Percentiles rank a stretch among this genome's conserved stretches.
These are phyloP conservation scores for Petrea volubilis DNA, from an alignment of 257 asterid genomes.

Conservation along the genomic window DNA sequence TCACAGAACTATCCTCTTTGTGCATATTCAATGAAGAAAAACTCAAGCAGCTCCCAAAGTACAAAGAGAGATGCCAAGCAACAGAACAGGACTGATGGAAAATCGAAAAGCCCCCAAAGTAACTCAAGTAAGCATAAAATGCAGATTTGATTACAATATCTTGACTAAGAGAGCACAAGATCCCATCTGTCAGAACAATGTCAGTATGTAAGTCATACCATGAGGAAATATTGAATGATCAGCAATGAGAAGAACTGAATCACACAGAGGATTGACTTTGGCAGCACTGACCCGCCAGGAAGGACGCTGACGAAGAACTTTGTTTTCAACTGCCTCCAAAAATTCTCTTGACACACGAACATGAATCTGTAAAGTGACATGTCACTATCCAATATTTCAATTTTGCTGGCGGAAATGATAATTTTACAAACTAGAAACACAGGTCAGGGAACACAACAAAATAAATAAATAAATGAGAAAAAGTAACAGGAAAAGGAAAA, in stretches of 20 bases:
- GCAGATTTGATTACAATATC: background rate
- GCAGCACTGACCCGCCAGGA: constrained; percentile 88
- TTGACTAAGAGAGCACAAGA: constrained; percentile 12
- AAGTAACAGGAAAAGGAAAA: background rate
- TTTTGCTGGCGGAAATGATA: background rate
- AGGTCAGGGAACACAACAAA: background rate
- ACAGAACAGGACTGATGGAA: constrained; percentile 4
- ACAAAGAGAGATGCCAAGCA: constrained; percentile 8
- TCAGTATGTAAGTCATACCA: constrained; percentile 47
- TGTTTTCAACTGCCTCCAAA: constrained; percentile 80
- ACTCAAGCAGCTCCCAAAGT: background rate
- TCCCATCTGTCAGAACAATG: background rate
- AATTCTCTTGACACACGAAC: constrained; percentile 74
- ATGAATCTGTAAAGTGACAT: constrained; percentile 48
- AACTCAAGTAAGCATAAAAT: constrained; percentile 19
- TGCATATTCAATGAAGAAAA: background rate
- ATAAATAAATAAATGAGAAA: background rate
- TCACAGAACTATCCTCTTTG: constrained; percentile 3
- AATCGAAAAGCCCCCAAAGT: background rate
- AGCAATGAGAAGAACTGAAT: constrained; percentile 75
- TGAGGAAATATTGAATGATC: constrained; percentile 89
- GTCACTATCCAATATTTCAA: constrained; percentile 11
- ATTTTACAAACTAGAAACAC: background rate
- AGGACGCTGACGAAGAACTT: constrained; percentile 80
- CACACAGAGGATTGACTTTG: constrained; percentile 64